A percentile compares a stretch with the other conserved stretches of the same genome.
phyloP scores from a whole-genome alignment of 176 grass and related monocot species.

The Lolium rigidum region DNA sequence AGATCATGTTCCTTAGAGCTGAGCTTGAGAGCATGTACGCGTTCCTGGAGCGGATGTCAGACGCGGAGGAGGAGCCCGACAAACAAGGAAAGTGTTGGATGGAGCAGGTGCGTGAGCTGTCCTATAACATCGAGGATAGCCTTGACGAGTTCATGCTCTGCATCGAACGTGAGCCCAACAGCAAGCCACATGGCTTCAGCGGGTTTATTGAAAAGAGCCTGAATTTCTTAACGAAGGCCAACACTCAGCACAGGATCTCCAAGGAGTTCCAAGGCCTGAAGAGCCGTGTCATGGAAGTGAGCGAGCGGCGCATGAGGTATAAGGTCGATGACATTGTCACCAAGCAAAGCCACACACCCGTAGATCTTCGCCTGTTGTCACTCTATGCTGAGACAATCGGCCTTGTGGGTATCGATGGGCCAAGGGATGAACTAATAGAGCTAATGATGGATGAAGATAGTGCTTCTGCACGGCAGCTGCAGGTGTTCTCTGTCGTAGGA shows the following conservation, averaged over 20 bases:
- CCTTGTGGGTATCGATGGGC: neutral
- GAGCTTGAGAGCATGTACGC: constrained; percentile 22
- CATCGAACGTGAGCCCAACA: neutral
- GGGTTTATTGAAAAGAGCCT: constrained; percentile 1
- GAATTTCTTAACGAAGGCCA: neutral
- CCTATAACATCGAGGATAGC: neutral
- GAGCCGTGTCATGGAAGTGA: neutral
- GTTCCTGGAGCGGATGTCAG: constrained; percentile 9
- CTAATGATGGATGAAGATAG: neutral
- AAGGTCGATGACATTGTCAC: neutral
- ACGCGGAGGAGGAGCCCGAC: constrained; percentile 6
- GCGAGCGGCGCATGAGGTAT: constrained; percentile 23
- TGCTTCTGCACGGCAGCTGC: neutral
- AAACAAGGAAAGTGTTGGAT: constrained; percentile 10
- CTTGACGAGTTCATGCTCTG: constrained; percentile 11
- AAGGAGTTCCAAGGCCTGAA: constrained; percentile 3
- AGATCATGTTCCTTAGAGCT: constrained; percentile 19
- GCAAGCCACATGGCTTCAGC: neutral
- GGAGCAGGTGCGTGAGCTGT: constrained; percentile 16
- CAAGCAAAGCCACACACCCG: neutral
- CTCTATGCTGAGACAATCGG: neutral
- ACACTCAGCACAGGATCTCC: neutral
- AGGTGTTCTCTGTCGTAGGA: neutral
- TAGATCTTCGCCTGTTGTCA: neutral
- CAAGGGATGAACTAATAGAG: neutral